These are phyloP conservation scores for Solanum okadae DNA, from an alignment of 257 asterid species.

Conservation along the genomic window DNA sequence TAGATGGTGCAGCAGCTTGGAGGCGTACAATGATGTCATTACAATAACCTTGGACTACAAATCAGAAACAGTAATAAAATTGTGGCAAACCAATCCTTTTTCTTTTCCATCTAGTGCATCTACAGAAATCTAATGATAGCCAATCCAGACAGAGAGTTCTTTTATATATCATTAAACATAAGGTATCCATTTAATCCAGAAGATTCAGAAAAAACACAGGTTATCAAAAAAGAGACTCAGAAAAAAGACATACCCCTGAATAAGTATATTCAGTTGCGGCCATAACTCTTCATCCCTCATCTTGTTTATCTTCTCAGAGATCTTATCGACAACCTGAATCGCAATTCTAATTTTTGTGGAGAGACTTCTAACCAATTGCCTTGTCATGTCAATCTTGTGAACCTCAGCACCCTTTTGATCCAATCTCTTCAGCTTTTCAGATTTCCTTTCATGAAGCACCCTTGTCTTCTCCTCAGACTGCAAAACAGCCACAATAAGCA, in stretches of 20 bases:
- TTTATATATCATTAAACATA: not conserved
- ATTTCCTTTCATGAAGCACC: constrained; percentile 61
- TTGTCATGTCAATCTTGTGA: constrained; percentile 63
- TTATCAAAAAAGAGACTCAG: not conserved
- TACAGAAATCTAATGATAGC: not conserved
- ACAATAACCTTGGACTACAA: not conserved
- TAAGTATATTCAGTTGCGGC: constrained; percentile 80
- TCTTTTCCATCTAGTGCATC: not conserved
- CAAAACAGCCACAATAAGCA: not conserved
- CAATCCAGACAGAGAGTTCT: not conserved
- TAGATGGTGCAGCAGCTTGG: not conserved
- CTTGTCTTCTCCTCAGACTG: constrained; percentile 97
- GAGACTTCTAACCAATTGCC: constrained; percentile 61
- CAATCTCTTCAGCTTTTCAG: constrained; percentile 54
- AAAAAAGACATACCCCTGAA: constrained; percentile 52
- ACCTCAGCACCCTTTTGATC: constrained; percentile 87
- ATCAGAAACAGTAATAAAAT: not conserved
- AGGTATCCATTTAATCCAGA: not conserved
- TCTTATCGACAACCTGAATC: constrained; percentile 87
- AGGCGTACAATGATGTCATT: not conserved
- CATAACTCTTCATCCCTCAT: constrained; percentile 89
- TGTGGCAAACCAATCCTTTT: not conserved
- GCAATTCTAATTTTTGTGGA: constrained; percentile 86
- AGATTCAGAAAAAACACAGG: not conserved
- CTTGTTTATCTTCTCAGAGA: constrained; percentile 72